A percentile compares a stretch with the other conserved stretches of the same genome.
These are phyloP conservation scores for Glonium stellatum DNA, from an alignment of 495 filamentous ascomycete species.

Conservation along the genomic window DNA sequence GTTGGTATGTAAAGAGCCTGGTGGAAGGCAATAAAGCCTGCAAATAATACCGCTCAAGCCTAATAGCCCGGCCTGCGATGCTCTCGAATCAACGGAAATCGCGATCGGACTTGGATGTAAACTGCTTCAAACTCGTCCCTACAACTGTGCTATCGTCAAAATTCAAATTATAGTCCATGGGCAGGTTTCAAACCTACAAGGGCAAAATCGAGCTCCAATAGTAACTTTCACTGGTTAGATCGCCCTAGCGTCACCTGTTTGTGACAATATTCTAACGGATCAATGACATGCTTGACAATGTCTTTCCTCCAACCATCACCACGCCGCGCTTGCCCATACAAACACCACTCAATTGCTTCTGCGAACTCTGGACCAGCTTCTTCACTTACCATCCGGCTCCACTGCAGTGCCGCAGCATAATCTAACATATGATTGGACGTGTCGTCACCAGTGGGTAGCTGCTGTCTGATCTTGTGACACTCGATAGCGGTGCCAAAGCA, in stretches of 20 bases:
- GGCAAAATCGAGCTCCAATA: no score
- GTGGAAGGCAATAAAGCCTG: no score
- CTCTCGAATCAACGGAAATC: no score
- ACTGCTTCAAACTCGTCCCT: no score
- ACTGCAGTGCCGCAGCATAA: slow-evolving; percentile 28
- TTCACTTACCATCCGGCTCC: slow-evolving; percentile 28
- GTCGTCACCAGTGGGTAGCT: slow-evolving; percentile 8
- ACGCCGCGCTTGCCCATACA: neutral
- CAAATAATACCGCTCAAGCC: no score
- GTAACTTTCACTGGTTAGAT: no score
- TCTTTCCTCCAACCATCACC: neutral
- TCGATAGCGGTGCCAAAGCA: slow-evolving; percentile 35
- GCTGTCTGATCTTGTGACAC: slow-evolving; percentile 14
- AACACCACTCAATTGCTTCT: slow-evolving; percentile 36
- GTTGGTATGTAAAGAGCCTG: no score
- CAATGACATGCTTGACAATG: neutral
- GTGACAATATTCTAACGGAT: neutral
- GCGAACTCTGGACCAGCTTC: slow-evolving; percentile 37
- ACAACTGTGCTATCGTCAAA: no score
- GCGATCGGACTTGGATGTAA: no score
- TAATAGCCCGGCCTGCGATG: no score
- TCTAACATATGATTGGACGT: slow-evolving; percentile 22
- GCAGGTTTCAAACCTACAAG: no score
- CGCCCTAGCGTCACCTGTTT: neutral
- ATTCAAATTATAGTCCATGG: no score